Evolutionary conservation across 805 yeast species (phyloP), one percentile per base, ranked within the genome.

Genomic region (Naumovozyma castellii): DNA sequence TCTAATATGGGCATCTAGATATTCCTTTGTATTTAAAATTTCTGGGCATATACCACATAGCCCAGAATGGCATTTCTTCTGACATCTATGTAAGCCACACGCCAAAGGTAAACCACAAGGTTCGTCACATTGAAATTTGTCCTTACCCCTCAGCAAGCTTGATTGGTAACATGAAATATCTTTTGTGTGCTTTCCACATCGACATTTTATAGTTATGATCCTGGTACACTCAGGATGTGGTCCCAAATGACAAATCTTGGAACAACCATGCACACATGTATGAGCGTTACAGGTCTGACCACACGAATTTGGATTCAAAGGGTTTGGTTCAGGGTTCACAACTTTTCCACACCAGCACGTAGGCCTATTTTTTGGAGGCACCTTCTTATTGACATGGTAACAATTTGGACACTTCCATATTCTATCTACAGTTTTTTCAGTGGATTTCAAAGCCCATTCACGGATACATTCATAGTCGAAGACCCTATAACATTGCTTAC

Each of bases 301-400:
- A 68, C 97, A 88, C 36, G 92, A 80, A 48, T 87, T 92, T 0
- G 96, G 95, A 37, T 69, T 64, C 38, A 78, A 59, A 15, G 68
- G 60, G 50, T 80, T 77, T 1, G 69, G 60, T 3, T 57, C 64
- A 0, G 96, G 96, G 46, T 83, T 75, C 15, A 74, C 64, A 2
- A 71, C 73, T 51, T 84, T 81, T 1, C 88, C 90, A 67, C 96
- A 87, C 97, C 97, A 87, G 55, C 97, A 87, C 1, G 64, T 53
- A 8, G 56, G 48, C 30, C 61, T 48, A 34, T 53, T 47, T 74
- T 74, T 58, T 74, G 80, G 31, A 59, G 70, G 46, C 61, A 70
- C 29, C 84, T 87, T 34, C 72, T 67, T 51, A 63, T 51, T 43
- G 44, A 51, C 38, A 61, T 65, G 37, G 66, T 75, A 36, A 61